Evolutionary conservation across 148 eudicot genomes (phyloP).

Genomic region (Linanthus parryae): DNA sequence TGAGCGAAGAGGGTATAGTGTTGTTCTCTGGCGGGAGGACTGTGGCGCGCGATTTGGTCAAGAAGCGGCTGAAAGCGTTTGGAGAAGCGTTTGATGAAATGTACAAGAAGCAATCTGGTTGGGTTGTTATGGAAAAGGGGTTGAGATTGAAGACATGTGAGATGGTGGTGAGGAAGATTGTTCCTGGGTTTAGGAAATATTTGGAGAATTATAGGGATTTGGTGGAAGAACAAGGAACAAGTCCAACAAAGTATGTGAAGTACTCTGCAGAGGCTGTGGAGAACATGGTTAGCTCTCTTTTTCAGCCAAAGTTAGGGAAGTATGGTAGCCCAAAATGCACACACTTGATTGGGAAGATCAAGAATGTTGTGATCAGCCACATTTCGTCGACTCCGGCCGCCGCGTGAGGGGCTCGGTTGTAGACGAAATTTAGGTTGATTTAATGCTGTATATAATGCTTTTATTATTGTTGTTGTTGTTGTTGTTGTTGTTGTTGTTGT

Average conservation of each 20-base stretch:
- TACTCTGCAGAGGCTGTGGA: slow-evolving; percentile 48
- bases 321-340: slow-evolving; percentile 38
- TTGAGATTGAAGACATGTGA: slow-evolving; percentile 50
- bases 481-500: too few species aligned
- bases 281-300: slow-evolving; percentile 42
- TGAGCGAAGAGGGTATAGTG: slow-evolving; percentile 43
- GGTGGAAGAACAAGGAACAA: slow-evolving; percentile 34
- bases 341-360: slow-evolving; percentile 44
- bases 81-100: slow-evolving; percentile 46
- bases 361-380: slow-evolving; percentile 37
- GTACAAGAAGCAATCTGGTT: slow-evolving; percentile 43
- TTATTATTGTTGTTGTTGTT: too few species aligned
- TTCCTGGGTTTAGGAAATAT: slow-evolving; percentile 51
- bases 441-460: too few species aligned
- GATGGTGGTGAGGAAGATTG: slow-evolving; percentile 40
- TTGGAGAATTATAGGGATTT: slow-evolving; percentile 31
- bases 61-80: slow-evolving; percentile 52
- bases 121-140: slow-evolving; percentile 47
- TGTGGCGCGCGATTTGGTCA: slow-evolving; percentile 31
- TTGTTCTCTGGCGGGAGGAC: slow-evolving; percentile 38
- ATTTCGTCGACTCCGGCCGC: slow-evolving; percentile 46
- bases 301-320: slow-evolving; percentile 42
- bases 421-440: too few species aligned
- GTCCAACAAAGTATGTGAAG: slow-evolving; percentile 35
- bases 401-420: too few species aligned